Evolutionary conservation across 2,329 filamentous ascomycete genomes (phyloP).

Genomic region (Grosmannia clavigera): DNA sequence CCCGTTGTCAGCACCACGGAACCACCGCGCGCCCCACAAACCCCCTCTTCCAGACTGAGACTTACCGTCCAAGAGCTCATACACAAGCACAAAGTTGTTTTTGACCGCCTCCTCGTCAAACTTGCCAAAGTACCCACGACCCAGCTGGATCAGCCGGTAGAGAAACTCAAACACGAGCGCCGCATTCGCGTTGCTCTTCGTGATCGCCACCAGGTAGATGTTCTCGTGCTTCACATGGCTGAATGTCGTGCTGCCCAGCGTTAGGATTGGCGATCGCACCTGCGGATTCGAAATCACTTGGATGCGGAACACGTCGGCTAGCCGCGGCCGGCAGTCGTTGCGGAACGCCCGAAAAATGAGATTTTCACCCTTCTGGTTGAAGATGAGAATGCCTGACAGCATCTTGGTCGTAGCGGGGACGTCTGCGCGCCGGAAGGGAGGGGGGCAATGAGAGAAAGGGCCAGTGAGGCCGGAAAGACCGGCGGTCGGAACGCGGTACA

Average conservation of each 20-base stretch:
- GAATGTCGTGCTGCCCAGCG: slow-evolving; percentile 93
- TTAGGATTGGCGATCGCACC: slow-evolving; percentile 93
- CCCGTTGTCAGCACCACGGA: slow-evolving; percentile 1
- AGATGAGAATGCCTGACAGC: slow-evolving; percentile 94
- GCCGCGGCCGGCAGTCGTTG: slow-evolving; percentile 92
- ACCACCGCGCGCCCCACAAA: too few relatives aligned
- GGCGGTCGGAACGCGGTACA: neutral
- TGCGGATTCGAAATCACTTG: slow-evolving; percentile 98
- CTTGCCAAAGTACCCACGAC: slow-evolving; percentile 95
- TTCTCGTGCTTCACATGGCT: slow-evolving; percentile 99
- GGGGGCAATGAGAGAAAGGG: neutral
- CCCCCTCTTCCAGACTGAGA: neutral
- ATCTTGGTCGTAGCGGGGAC: slow-evolving; percentile 39
- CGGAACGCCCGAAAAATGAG: slow-evolving; percentile 98
- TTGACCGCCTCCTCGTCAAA: slow-evolving; percentile 99
- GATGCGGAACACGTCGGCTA: slow-evolving; percentile 98
- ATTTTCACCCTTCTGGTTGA: slow-evolving; percentile 99
- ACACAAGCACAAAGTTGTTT: slow-evolving; percentile 98
- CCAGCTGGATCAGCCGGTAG: slow-evolving; percentile 79
- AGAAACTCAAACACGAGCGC: slow-evolving; percentile 97
- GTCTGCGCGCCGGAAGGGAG: neutral
- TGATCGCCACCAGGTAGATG: slow-evolving; percentile 94
- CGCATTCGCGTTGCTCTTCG: slow-evolving; percentile 98
- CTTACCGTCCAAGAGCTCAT: slow-evolving; percentile 85
- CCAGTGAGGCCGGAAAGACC: neutral